A percentile compares a stretch with the other conserved stretches of the same genome.
phyloP scores from a whole-genome alignment of 2,329 filamentous ascomycete species.

The Elsinoe fawcettii region DNA sequence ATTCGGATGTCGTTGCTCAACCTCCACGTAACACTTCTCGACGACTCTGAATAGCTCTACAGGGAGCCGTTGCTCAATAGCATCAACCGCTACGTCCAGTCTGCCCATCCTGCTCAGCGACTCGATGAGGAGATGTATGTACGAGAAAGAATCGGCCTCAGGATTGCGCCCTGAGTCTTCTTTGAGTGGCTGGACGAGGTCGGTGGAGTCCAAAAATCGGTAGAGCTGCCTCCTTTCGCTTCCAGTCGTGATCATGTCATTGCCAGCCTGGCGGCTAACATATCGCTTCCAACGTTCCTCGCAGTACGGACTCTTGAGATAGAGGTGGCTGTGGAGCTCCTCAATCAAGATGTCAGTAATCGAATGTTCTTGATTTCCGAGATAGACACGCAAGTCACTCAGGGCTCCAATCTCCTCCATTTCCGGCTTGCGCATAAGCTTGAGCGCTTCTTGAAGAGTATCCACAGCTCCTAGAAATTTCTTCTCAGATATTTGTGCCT shows the following conservation, averaged over 20 bases:
- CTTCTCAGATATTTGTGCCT: constrained; percentile 93
- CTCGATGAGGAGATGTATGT: constrained; percentile 80
- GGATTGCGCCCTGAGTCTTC: constrained; percentile 92
- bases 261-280: constrained; percentile 44
- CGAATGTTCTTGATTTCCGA: constrained; percentile 85
- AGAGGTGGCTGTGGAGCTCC: constrained; percentile 92
- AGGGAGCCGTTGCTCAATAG: constrained; percentile 83
- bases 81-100: constrained; percentile 78
- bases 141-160: constrained; percentile 90
- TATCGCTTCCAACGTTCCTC: constrained; percentile 90
- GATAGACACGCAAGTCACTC: constrained; percentile 75
- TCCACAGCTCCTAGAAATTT: constrained; percentile 89
- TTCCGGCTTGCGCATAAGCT: constrained; percentile 76
- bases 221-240: constrained; percentile 49
- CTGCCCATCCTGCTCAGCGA: constrained; percentile 82
- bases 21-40: constrained; percentile 88
- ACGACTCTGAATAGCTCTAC: constrained; percentile 92
- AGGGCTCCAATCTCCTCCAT: constrained; percentile 87
- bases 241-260: constrained; percentile 23
- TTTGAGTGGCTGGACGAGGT: constrained; percentile 51
- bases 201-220: constrained; percentile 50
- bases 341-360: constrained; percentile 95
- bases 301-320: constrained; percentile 95
- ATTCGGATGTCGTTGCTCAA: constrained; percentile 86
- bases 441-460: constrained; percentile 76